These are phyloP conservation scores for Kwoniella sp. DNA, from an alignment of 768 basidiomycete genomes.

Conservation along the genomic window DNA sequence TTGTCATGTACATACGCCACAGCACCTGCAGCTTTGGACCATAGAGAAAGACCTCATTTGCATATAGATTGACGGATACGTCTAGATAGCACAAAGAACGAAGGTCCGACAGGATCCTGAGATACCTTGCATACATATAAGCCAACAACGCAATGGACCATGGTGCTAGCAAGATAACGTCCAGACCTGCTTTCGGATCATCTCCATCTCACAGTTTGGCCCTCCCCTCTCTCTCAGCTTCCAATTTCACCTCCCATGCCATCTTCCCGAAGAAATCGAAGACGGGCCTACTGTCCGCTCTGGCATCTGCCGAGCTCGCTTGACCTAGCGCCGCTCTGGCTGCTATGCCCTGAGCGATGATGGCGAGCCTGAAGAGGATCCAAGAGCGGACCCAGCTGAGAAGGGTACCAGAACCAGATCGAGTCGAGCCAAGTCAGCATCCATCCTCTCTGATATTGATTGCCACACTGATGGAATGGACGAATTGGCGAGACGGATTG, in stretches of 20 bases:
- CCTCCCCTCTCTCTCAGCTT: constrained; percentile 28
- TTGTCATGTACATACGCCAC: too few species aligned
- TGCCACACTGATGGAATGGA: neutral
- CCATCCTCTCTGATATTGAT: neutral
- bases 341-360: constrained; percentile 88
- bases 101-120: too few species aligned
- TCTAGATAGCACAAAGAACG: too few species aligned
- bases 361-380: constrained; percentile 61
- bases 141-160: too few species aligned
- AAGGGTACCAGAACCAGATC: neutral
- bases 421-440: neutral
- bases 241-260: constrained; percentile 61
- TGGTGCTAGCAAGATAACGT: too few species aligned
- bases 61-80: too few species aligned
- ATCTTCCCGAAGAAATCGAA: constrained; percentile 64
- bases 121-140: neutral
- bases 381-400: constrained; percentile 31
- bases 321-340: constrained; percentile 82
- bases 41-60: too few species aligned
- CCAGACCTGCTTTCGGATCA: too few species aligned
- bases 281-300: constrained; percentile 55
- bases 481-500: neutral
- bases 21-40: too few species aligned
- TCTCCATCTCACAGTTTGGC: constrained; percentile 50
- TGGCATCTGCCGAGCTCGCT: constrained; percentile 81